A percentile compares a stretch with the other conserved stretches of the same genome.
Evolutionary conservation across 176 grass and related monocot species (phyloP).

Genomic region (Hsuehochloa calcarea): DNA sequence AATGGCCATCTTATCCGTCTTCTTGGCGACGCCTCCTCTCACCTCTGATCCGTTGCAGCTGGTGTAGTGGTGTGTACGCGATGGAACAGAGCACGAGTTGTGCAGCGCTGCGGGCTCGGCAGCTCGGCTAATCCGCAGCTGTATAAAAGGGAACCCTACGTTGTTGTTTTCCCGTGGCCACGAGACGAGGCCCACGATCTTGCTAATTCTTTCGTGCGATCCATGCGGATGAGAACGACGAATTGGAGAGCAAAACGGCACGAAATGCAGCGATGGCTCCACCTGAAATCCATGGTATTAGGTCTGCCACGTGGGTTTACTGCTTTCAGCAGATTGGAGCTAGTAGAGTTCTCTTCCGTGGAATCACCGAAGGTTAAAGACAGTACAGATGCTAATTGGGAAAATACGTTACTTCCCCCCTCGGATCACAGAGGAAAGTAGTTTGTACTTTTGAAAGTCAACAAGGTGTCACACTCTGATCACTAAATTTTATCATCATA

Average conservation of each 20-base stretch:
- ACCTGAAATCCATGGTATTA: neutral
- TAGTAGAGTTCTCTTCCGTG: neutral
- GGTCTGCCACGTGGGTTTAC: neutral
- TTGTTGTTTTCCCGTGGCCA: neutral
- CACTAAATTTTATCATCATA: too few relatives aligned
- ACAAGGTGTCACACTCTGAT: too few relatives aligned
- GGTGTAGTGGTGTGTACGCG: neutral
- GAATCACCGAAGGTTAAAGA: neutral
- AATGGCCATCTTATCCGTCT: conserved; percentile 29
- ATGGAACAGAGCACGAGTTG: neutral
- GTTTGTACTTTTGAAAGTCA: too few relatives aligned
- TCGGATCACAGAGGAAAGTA: too few relatives aligned
- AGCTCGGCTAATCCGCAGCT: neutral
- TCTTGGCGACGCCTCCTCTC: neutral
- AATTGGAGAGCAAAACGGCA: neutral
- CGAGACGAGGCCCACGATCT: neutral
- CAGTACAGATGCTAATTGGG: neutral
- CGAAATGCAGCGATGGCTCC: neutral
- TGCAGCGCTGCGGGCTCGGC: neutral
- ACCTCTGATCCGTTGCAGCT: neutral
- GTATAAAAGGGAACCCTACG: conserved; percentile 24
- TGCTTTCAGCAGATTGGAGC: neutral
- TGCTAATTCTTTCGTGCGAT: neutral
- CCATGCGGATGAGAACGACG: neutral
- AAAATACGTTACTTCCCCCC: too few relatives aligned